phyloP scores from a whole-genome alignment of 371 early-diverging fungal genomes.

The Dichotomocladium elegans region DNA sequence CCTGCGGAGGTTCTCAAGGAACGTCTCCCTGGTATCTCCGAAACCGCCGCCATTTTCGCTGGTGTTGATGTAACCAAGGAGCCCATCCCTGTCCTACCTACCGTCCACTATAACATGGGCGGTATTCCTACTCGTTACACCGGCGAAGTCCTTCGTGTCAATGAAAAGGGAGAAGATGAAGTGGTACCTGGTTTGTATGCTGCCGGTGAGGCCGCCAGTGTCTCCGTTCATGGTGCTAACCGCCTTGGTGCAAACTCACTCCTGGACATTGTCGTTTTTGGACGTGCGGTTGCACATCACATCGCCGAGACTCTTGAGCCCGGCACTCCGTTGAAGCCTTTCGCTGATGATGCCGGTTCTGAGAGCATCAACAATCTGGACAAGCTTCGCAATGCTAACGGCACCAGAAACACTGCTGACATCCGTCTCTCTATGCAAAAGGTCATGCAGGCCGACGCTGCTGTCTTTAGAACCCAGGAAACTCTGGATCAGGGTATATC shows the following conservation, averaged over 20 bases:
- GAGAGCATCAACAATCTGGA: slow-evolving; percentile 91
- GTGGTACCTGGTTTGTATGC: slow-evolving; percentile 93
- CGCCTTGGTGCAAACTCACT: slow-evolving; percentile 98
- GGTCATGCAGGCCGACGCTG: slow-evolving; percentile 96
- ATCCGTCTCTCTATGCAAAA: slow-evolving; percentile 95
- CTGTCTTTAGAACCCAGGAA: slow-evolving; percentile 94
- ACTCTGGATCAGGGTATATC: slow-evolving; percentile 82
- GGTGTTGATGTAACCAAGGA: slow-evolving; percentile 99
- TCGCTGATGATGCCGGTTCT: slow-evolving; percentile 84
- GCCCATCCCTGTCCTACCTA: slow-evolving; percentile 98
- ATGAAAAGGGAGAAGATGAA: slow-evolving; percentile 72
- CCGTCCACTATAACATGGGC: slow-evolving; percentile 99
- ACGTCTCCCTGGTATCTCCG: slow-evolving; percentile 97
- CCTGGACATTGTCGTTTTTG: slow-evolving; percentile 96
- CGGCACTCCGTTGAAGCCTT: slow-evolving; percentile 78
- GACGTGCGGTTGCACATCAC: slow-evolving; percentile 93
- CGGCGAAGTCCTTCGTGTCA: slow-evolving; percentile 86
- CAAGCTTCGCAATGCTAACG: slow-evolving; percentile 82
- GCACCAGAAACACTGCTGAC: slow-evolving; percentile 77
- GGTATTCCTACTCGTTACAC: slow-evolving; percentile 97
- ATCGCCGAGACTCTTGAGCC: slow-evolving; percentile 88
- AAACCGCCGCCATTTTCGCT: slow-evolving; percentile 96
- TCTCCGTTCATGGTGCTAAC: slow-evolving; percentile 97
- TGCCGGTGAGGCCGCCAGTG: slow-evolving; percentile 92
- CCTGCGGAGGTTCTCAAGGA: slow-evolving; percentile 90